Percentiles rank a stretch among this genome's conserved stretches.
Evolutionary conservation across 2,329 filamentous ascomycete species (phyloP).

Genomic region (Exophiala spinifera): DNA sequence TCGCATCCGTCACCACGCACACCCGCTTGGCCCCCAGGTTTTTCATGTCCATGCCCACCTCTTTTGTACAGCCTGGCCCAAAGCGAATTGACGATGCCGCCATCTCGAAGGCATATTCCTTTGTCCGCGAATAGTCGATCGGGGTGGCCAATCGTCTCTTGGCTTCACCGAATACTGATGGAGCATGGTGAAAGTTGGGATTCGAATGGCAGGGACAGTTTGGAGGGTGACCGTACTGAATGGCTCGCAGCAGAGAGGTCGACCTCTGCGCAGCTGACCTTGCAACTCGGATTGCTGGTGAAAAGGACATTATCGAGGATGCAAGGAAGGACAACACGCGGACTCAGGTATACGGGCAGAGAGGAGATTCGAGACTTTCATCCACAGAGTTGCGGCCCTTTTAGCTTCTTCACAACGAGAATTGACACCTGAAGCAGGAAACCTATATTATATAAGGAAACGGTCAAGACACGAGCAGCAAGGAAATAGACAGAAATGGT

Average conservation of each 20-base stretch:
- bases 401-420: neutral
- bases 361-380: neutral
- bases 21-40: conserved; percentile 86
- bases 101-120: conserved; percentile 99
- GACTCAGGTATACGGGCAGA: neutral
- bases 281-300: conserved; percentile 43
- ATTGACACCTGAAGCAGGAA: neutral
- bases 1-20: conserved; percentile 85
- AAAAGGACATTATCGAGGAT: conserved; percentile 33
- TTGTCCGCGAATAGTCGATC: conserved; percentile 66
- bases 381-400: neutral
- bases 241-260: conserved; percentile 70
- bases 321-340: neutral
- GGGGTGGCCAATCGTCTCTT: conserved; percentile 71
- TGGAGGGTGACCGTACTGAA: conserved; percentile 85
- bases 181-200: conserved; percentile 64
- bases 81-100: conserved; percentile 92
- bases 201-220: conserved; percentile 92
- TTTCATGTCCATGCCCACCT: conserved; percentile 96
- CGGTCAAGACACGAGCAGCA: neutral
- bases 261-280: conserved; percentile 47
- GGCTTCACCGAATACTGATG: conserved; percentile 52
- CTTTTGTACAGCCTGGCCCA: conserved; percentile 85
- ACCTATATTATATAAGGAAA: neutral
- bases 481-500: too few species aligned